A percentile compares a stretch with the other conserved stretches of the same genome.
These are phyloP conservation scores for Manihot esculenta DNA, from an alignment of 441 rosid species.

Conservation along the genomic window DNA sequence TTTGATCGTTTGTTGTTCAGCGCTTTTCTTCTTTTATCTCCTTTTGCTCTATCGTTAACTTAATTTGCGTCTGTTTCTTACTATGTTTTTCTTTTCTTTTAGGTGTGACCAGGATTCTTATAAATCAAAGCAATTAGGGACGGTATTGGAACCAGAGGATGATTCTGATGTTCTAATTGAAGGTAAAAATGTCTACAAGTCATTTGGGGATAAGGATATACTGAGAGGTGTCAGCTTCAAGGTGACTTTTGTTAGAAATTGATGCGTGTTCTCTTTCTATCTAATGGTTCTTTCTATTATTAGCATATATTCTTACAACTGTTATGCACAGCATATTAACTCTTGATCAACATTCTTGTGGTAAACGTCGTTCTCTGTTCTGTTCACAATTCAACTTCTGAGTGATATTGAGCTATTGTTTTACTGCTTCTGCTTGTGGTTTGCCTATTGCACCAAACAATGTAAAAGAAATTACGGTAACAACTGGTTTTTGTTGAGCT, in stretches of 20 bases:
- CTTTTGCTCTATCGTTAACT: neutral
- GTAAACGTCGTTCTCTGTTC: neutral
- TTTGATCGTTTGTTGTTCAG: neutral
- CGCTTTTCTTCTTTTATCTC: neutral
- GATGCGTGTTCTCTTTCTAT: neutral
- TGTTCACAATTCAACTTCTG: neutral
- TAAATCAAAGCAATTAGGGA: slow-evolving; percentile 38
- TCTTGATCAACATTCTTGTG: neutral
- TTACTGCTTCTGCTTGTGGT: neutral
- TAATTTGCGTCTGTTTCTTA: neutral
- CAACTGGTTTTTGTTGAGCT: neutral
- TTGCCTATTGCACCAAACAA: neutral
- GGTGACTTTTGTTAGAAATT: slow-evolving; percentile 47
- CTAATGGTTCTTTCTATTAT: no score
- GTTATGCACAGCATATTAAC: neutral
- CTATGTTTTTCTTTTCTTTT: slow-evolving; percentile 10
- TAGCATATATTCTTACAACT: no score
- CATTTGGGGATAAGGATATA: slow-evolving; percentile 90
- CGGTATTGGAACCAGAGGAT: slow-evolving; percentile 36
- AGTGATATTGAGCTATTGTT: neutral
- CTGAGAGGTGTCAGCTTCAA: slow-evolving; percentile 93
- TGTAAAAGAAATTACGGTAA: neutral
- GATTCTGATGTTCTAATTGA: slow-evolving; percentile 78
- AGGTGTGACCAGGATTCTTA: slow-evolving; percentile 43
- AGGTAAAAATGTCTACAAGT: slow-evolving; percentile 82